These are phyloP conservation scores for Stemphylium lycopersici DNA, from an alignment of 2,329 filamentous ascomycete genomes.

Conservation along the genomic window DNA sequence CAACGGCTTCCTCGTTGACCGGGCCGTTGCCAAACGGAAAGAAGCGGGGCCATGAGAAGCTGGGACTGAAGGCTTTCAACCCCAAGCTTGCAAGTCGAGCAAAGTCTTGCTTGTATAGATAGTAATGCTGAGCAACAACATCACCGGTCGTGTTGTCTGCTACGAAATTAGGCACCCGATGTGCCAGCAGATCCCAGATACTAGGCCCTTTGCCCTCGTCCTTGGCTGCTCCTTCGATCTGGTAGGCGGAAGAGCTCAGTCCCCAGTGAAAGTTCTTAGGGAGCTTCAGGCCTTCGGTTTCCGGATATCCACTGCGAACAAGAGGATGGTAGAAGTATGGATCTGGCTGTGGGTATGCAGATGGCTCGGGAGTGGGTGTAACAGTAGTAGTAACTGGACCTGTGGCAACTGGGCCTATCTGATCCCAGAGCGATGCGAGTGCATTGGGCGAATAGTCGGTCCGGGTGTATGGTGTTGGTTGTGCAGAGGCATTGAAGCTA, in stretches of 20 bases:
- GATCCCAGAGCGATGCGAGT: conserved; percentile 54
- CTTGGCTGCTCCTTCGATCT: conserved; percentile 53
- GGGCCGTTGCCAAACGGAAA: conserved; percentile 49
- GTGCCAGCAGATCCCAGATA: conserved; percentile 54
- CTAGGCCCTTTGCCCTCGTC: conserved; percentile 52
- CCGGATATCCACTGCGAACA: conserved; percentile 44
- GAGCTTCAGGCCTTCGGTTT: conserved; percentile 47
- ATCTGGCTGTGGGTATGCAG: conserved; percentile 48
- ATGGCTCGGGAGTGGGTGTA: conserved; percentile 52
- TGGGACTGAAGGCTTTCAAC: conserved; percentile 40
- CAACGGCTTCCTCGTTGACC: conserved; percentile 45
- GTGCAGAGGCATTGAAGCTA: conserved; percentile 52
- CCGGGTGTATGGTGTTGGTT: conserved; percentile 52
- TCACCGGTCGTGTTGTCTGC: conserved; percentile 51
- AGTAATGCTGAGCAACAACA: conserved; percentile 51
- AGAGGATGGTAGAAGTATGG: conserved; percentile 51
- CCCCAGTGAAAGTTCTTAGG: conserved; percentile 53
- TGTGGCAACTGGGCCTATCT: conserved; percentile 51
- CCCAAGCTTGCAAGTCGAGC: conserved; percentile 46
- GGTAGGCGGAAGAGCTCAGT: conserved; percentile 50
- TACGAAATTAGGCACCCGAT: conserved; percentile 50
- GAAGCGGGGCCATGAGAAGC: conserved; percentile 49
- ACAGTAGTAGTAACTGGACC: conserved; percentile 53
- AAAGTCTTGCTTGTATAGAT: conserved; percentile 53
- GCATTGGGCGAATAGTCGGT: conserved; percentile 56